Conservation (phyloP, 2,329 filamentous ascomycete species). For the Periconia sp. region DNA sequence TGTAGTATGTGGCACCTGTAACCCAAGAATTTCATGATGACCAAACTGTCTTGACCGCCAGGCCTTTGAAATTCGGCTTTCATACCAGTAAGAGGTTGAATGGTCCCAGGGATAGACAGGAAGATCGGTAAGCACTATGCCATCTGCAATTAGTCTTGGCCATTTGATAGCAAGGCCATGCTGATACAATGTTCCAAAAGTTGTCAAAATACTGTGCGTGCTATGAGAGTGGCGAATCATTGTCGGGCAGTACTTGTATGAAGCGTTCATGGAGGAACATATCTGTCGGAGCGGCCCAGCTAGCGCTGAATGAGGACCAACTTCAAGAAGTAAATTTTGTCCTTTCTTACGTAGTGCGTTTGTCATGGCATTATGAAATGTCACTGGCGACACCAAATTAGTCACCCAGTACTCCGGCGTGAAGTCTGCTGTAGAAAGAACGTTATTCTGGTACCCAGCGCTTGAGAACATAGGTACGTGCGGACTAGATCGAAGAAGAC, state of each 20-base stretch:
- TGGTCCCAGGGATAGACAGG: slow-evolving; percentile 23
- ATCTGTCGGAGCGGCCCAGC: neutral
- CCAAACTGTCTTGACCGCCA: slow-evolving; percentile 7
- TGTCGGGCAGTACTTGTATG: no score
- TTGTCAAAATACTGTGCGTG: no score
- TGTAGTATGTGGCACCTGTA: slow-evolving; percentile 1
- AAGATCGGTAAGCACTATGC: slow-evolving; percentile 14
- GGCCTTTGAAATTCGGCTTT: slow-evolving; percentile 11
- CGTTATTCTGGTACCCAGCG: slow-evolving; percentile 35
- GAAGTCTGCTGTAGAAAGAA: neutral
- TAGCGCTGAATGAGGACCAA: slow-evolving; percentile 16
- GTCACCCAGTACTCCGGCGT: slow-evolving; percentile 12
- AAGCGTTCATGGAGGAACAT: no score
- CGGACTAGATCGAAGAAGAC: neutral
- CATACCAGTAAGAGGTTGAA: slow-evolving; percentile 20
- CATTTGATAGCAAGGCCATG: no score
- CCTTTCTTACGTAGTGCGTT: neutral
- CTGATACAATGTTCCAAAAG: no score
- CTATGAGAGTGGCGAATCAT: no score
- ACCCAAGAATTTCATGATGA: slow-evolving; percentile 21
- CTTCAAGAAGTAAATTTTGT: slow-evolving; percentile 9
- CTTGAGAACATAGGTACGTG: slow-evolving; percentile 37
- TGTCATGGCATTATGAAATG: slow-evolving; percentile 5
- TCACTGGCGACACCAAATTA: slow-evolving; percentile 19
- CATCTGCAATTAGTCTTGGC: no score